Evolutionary conservation across 495 filamentous ascomycete genomes (phyloP).

Genomic region (Tirmania nivea): DNA sequence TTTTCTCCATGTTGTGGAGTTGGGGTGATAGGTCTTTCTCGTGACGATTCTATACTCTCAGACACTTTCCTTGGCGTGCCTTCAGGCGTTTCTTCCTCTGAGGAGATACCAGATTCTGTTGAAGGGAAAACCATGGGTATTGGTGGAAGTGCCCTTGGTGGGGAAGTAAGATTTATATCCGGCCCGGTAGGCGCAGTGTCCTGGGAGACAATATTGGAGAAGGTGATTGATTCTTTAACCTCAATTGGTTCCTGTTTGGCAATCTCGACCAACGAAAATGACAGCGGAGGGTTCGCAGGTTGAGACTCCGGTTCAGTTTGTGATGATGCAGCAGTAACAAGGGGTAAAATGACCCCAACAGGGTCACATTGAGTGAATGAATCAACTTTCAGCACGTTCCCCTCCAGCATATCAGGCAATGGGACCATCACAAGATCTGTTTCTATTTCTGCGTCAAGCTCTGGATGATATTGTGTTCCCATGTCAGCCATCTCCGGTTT

Average conservation of each 20-base stretch:
- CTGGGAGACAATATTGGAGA: constrained; percentile 9
- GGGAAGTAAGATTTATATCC: neutral
- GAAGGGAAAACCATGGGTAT: constrained; percentile 3
- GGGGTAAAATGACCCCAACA: neutral
- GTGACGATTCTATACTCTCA: constrained; percentile 10
- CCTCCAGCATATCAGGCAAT: neutral
- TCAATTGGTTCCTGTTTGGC: constrained; percentile 6
- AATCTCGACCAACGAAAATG: constrained; percentile 8
- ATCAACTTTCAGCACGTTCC: constrained; percentile 3
- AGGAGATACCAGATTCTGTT: constrained; percentile 7
- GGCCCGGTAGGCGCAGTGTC: constrained; percentile 12
- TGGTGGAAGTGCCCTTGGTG: neutral
- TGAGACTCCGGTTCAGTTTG: constrained; percentile 1
- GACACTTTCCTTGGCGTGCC: constrained; percentile 16
- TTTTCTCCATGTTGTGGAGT: constrained; percentile 17
- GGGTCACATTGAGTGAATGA: constrained; percentile 11
- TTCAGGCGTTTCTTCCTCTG: constrained; percentile 11
- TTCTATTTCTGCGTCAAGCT: constrained; percentile 2
- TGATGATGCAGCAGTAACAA: neutral
- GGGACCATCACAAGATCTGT: neutral
- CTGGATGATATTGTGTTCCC: constrained; percentile 2
- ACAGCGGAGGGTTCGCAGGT: constrained; percentile 3
- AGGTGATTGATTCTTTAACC: neutral
- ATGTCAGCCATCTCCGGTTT: neutral
- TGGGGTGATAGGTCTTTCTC: constrained; percentile 11